Evolutionary conservation across 2,329 filamentous ascomycete genomes (phyloP).

Genomic region (Pyrenophora seminiperda): DNA sequence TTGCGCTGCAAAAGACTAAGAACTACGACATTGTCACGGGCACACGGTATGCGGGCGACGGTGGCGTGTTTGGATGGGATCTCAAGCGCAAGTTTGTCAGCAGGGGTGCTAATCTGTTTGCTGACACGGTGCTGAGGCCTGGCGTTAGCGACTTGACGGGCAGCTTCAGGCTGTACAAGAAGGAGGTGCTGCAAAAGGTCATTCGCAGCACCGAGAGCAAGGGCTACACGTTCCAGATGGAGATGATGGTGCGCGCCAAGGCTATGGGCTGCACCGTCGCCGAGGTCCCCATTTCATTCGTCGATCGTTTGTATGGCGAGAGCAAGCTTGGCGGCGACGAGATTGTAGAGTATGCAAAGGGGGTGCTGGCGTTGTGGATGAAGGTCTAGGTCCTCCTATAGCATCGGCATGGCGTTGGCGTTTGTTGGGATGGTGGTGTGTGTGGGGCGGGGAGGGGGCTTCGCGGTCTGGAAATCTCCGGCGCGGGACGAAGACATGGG

Average conservation of each 20-base stretch:
- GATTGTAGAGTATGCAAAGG: constrained; percentile 93
- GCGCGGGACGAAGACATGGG: background rate
- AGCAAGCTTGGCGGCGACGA: constrained; percentile 93
- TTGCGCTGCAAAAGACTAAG: constrained; percentile 74
- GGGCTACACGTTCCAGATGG: constrained; percentile 99
- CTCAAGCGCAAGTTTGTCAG: constrained; percentile 78
- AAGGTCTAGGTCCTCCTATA: constrained; percentile 51
- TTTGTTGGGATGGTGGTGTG: constrained; percentile 17
- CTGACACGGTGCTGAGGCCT: constrained; percentile 89
- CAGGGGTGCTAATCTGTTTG: constrained; percentile 90
- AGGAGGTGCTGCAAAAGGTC: constrained; percentile 82
- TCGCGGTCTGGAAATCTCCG: too few relatives aligned
- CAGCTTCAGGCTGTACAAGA: constrained; percentile 94
- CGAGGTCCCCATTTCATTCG: constrained; percentile 95
- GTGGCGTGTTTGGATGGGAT: constrained; percentile 95
- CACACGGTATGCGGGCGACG: constrained; percentile 85
- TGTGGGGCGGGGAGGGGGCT: too few relatives aligned
- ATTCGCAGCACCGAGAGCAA: constrained; percentile 92
- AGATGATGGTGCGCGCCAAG: constrained; percentile 98
- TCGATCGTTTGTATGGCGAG: constrained; percentile 89
- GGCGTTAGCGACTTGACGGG: constrained; percentile 96
- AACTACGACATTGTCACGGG: constrained; percentile 97
- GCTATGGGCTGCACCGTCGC: constrained; percentile 92
- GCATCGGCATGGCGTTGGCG: constrained; percentile 36
- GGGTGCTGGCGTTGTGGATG: constrained; percentile 56